phyloP scores from a whole-genome alignment of 2,329 filamentous ascomycete species.

The Arthrobotrys entomopaga region DNA sequence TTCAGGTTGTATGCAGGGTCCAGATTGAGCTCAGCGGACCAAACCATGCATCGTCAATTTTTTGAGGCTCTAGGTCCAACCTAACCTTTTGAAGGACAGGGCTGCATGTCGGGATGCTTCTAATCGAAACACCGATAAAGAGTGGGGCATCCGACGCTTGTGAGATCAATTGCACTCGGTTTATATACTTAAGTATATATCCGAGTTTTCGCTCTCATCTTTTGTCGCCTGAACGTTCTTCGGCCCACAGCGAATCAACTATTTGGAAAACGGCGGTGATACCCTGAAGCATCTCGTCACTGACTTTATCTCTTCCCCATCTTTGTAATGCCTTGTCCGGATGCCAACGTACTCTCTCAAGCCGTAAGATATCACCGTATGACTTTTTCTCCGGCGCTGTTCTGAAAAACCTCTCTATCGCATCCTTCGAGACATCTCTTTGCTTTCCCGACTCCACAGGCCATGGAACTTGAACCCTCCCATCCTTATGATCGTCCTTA shows the following conservation, averaged over 20 bases:
- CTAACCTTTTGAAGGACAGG: background rate
- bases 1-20: too few relatives aligned
- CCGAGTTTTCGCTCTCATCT: constrained; percentile 17
- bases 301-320: constrained; percentile 76
- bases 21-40: too few relatives aligned
- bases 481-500: constrained; percentile 60
- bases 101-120: background rate
- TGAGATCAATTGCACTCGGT: background rate
- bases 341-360: constrained; percentile 92
- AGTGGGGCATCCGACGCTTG: background rate
- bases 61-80: background rate
- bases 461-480: constrained; percentile 72
- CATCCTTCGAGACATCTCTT: constrained; percentile 69
- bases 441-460: constrained; percentile 73
- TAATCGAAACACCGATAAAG: background rate
- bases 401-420: constrained; percentile 76
- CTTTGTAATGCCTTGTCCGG: constrained; percentile 97
- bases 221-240: constrained; percentile 39
- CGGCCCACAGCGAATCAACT: constrained; percentile 80
- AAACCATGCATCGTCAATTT: too few relatives aligned
- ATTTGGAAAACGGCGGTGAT: constrained; percentile 94
- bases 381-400: constrained; percentile 65
- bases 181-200: too few relatives aligned
- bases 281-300: constrained; percentile 76
- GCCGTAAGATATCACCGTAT: constrained; percentile 71